Conservation (phyloP, 305 asterid species). For the Caryopteris hybrid region DNA sequence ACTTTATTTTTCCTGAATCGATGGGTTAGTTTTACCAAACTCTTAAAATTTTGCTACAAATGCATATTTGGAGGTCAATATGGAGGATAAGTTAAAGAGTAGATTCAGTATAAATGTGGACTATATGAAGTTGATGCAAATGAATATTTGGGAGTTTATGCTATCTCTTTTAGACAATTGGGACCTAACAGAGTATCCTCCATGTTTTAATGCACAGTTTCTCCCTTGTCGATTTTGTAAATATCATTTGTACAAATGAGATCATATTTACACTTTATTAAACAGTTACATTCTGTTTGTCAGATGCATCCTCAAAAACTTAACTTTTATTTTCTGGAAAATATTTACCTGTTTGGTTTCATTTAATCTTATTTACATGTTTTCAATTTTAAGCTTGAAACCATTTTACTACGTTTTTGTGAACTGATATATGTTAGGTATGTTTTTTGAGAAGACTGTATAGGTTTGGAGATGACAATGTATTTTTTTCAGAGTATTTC, state of each 20-base stretch:
- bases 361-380: neutral
- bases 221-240: neutral
- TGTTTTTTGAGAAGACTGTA: neutral
- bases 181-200: neutral
- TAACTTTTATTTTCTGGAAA: neutral
- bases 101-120: neutral
- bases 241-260: neutral
- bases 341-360: neutral
- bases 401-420: neutral
- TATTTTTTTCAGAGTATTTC: neutral
- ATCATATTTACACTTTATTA: neutral
- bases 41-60: neutral
- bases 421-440: neutral
- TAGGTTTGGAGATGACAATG: neutral
- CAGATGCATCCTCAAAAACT: neutral
- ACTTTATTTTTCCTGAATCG: neutral
- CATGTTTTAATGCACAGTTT: neutral
- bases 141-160: neutral
- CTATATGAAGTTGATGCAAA: neutral
- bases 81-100: neutral
- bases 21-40: neutral
- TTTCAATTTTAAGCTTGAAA: neutral
- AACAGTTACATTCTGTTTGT: neutral
- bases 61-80: neutral
- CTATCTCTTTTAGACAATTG: neutral